Percentiles rank a stretch among this genome's conserved stretches.
These are phyloP conservation scores for Tilletia caries DNA, from an alignment of 1,284 basidiomycete species.

Conservation along the genomic window DNA sequence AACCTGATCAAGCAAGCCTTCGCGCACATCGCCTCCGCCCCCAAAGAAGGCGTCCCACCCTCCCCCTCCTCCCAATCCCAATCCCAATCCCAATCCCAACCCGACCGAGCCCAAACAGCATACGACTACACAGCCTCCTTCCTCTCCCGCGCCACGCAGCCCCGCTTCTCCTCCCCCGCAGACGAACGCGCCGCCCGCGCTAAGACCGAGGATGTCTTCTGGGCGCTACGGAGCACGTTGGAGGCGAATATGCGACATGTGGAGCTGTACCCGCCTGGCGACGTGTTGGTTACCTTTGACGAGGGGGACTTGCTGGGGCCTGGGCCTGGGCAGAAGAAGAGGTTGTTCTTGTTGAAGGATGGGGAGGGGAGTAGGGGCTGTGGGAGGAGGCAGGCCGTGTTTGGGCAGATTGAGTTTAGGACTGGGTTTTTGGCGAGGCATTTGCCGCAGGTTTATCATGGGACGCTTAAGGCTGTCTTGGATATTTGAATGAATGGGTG, in stretches of 20 bases:
- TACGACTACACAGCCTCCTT: constrained; percentile 2
- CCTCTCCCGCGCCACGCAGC: background rate
- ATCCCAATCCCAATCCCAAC: background rate
- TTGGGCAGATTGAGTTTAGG: constrained; percentile 74
- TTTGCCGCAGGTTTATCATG: constrained; percentile 60
- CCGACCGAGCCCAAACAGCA: background rate
- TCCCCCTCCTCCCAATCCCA: background rate
- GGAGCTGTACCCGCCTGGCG: constrained; percentile 72
- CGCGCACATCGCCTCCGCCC: background rate
- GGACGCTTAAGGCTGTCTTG: constrained; percentile 22
- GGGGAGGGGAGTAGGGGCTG: constrained; percentile 1
- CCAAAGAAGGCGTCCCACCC: background rate
- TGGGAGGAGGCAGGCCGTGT: constrained; percentile 59
- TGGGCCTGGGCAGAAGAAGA: constrained; percentile 32
- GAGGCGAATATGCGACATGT: constrained; percentile 77
- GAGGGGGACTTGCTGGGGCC: constrained; percentile 61
- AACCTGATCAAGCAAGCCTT: constrained; percentile 13
- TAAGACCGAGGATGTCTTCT: constrained; percentile 36
- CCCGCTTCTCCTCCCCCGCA: background rate
- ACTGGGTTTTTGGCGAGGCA: constrained; percentile 73
- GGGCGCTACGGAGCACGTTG: constrained; percentile 73
- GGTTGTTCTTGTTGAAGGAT: constrained; percentile 24
- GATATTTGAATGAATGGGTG: background rate
- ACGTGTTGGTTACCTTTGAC: constrained; percentile 72
- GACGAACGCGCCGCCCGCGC: background rate